Evolutionary conservation across 106 monocot genomes (phyloP).

Genomic region (Phalaenopsis equestris): DNA sequence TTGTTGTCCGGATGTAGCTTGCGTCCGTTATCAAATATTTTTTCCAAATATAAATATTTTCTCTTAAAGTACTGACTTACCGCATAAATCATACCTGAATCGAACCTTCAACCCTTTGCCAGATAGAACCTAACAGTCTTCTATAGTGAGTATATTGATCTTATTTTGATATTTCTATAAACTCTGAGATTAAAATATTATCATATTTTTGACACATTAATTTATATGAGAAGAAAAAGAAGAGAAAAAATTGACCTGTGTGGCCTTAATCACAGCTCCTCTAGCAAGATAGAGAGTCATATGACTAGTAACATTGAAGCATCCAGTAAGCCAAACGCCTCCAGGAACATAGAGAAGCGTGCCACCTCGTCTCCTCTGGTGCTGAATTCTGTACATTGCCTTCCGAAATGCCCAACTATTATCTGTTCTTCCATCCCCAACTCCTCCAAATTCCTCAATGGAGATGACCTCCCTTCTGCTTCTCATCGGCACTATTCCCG

Average conservation of each 20-base stretch:
- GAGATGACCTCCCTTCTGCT: constrained; percentile 22
- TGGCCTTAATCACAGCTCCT: constrained; percentile 74
- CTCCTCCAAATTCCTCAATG: constrained; percentile 26
- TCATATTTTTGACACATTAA: too few species aligned
- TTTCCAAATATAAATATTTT: too few species aligned
- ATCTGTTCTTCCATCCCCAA: constrained; percentile 27
- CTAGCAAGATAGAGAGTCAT: constrained; percentile 82
- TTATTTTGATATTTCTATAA: too few species aligned
- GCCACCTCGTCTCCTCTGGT: constrained; percentile 43
- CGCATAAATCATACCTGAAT: too few species aligned
- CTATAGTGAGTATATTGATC: too few species aligned
- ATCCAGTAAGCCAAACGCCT: constrained; percentile 83
- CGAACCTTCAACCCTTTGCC: too few species aligned
- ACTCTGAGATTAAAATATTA: too few species aligned
- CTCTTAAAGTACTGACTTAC: too few species aligned
- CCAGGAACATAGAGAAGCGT: constrained; percentile 55
- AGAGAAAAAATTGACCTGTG: constrained; percentile 29
- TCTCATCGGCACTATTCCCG: constrained; percentile 22
- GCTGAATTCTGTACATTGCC: constrained; percentile 67
- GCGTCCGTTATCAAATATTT: too few species aligned
- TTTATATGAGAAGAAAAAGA: too few species aligned
- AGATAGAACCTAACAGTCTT: too few species aligned
- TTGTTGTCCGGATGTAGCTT: too few species aligned
- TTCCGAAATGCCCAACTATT: constrained; percentile 50
- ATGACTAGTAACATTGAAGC: constrained; percentile 87